Evolutionary conservation across 805 yeast species (phyloP).

Genomic region (Lipomyces yamanashiensis): DNA sequence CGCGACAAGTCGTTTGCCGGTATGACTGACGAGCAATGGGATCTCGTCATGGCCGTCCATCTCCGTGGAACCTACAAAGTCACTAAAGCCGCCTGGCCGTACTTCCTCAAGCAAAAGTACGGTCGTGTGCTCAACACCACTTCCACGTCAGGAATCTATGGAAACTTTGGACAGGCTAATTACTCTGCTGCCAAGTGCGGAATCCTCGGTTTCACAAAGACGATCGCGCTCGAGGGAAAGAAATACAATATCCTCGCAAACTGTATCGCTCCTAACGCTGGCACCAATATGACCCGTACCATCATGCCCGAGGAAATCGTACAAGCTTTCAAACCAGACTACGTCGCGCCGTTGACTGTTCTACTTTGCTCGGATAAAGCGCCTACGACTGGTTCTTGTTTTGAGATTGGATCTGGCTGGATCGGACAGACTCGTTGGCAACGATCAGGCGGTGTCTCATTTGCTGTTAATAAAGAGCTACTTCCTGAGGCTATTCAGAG

Average conservation of each 20-base stretch:
- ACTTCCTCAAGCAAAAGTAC: constrained; percentile 72
- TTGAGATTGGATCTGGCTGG: constrained; percentile 98
- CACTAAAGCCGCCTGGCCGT: constrained; percentile 91
- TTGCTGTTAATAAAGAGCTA: constrained; percentile 50
- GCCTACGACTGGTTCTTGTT: constrained; percentile 77
- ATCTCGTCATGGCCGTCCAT: constrained; percentile 78
- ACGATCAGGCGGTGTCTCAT: constrained; percentile 82
- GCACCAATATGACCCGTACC: constrained; percentile 94
- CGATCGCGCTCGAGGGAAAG: constrained; percentile 90
- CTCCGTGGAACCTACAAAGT: constrained; percentile 78
- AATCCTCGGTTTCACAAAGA: constrained; percentile 79
- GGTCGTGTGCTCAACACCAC: constrained; percentile 89
- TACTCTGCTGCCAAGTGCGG: constrained; percentile 94
- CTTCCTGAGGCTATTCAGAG: constrained; percentile 74
- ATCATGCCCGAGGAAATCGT: constrained; percentile 79
- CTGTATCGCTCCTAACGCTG: constrained; percentile 95
- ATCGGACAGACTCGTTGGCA: constrained; percentile 94
- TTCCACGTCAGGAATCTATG: constrained; percentile 96
- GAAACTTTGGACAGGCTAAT: constrained; percentile 96
- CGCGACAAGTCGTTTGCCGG: constrained; percentile 87
- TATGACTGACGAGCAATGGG: constrained; percentile 85
- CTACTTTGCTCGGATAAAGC: constrained; percentile 75
- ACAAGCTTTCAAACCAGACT: constrained; percentile 81
- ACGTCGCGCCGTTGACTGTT: constrained; percentile 88
- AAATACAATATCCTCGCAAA: constrained; percentile 75